Percentiles rank a stretch among this genome's conserved stretches.
phyloP scores from a whole-genome alignment of 2,329 filamentous ascomycete species.

The Phyllosticta citriasiana region DNA sequence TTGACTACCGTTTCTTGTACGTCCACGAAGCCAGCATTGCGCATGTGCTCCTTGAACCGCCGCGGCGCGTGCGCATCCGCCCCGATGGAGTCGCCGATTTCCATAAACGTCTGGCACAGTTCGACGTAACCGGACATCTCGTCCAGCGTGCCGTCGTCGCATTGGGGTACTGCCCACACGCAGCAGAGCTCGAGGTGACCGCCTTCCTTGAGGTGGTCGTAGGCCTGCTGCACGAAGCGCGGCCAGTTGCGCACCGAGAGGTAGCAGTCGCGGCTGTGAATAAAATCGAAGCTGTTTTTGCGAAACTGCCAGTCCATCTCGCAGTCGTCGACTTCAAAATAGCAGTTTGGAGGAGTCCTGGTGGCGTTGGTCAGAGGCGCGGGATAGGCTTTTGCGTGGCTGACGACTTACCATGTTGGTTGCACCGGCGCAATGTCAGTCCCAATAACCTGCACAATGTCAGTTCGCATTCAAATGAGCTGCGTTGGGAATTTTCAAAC shows the following conservation, averaged over 20 bases:
- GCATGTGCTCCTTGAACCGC: slow-evolving; percentile 1
- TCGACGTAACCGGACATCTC: neutral
- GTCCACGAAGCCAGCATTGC: slow-evolving; percentile 1
- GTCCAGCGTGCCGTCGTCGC: slow-evolving; percentile 7
- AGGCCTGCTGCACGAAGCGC: slow-evolving; percentile 3
- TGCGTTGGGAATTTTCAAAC: neutral
- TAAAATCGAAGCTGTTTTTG: slow-evolving; percentile 29
- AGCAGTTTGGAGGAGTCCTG: slow-evolving; percentile 38
- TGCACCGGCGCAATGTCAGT: slow-evolving; percentile 21
- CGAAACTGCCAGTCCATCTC: slow-evolving; percentile 31
- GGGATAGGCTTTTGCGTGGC: neutral
- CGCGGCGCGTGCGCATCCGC: slow-evolving; percentile 2
- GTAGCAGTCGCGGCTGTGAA: slow-evolving; percentile 23
- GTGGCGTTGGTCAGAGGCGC: neutral
- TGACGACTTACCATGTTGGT: neutral
- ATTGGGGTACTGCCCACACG: slow-evolving; percentile 5
- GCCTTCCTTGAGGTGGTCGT: slow-evolving; percentile 4
- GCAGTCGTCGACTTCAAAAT: slow-evolving; percentile 40
- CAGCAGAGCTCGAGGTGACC: slow-evolving; percentile 7
- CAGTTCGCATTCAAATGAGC: neutral
- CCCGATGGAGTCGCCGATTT: slow-evolving; percentile 1
- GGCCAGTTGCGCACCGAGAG: slow-evolving; percentile 5
- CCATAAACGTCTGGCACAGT: slow-evolving; percentile 1
- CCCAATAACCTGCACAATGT: neutral
- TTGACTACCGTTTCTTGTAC: slow-evolving; percentile 6